These are phyloP conservation scores for Globisporangium acanthophoron DNA, from an alignment of 352 stramenopile species.

Conservation along the genomic window DNA sequence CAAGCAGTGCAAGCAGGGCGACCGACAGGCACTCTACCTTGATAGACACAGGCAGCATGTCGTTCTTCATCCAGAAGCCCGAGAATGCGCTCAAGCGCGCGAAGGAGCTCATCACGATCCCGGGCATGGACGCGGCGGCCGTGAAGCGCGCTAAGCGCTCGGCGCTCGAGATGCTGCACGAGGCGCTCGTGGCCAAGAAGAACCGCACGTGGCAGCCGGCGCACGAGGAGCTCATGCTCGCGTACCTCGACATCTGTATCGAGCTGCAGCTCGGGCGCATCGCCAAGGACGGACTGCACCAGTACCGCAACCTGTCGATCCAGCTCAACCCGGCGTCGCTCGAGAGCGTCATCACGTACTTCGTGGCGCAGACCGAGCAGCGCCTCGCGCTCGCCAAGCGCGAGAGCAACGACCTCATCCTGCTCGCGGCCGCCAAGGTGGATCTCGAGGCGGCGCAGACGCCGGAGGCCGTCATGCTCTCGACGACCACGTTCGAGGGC, in stretches of 20 bases:
- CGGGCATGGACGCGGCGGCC: conserved; percentile 61
- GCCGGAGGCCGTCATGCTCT: conserved; percentile 95
- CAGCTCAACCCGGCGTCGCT: conserved; percentile 93
- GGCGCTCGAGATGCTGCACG: conserved; percentile 88
- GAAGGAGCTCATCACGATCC: conserved; percentile 80
- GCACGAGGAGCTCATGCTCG: conserved; percentile 96
- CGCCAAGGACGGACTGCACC: conserved; percentile 97
- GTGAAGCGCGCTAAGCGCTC: conserved; percentile 77
- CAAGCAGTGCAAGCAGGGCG: no score
- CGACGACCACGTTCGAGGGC: conserved; percentile 94
- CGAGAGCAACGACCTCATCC: conserved; percentile 83
- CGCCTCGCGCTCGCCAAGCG: conserved; percentile 85
- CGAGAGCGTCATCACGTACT: conserved; percentile 92
- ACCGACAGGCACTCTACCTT: no score
- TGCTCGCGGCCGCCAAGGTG: conserved; percentile 78
- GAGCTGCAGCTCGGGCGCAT: conserved; percentile 91
- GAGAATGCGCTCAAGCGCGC: conserved; percentile 90
- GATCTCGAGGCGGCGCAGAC: conserved; percentile 91
- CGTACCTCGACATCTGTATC: conserved; percentile 96
- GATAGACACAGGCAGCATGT: conserved; percentile 34
- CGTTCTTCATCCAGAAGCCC: conserved; percentile 87
- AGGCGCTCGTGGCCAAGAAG: conserved; percentile 93
- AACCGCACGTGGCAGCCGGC: conserved; percentile 96
- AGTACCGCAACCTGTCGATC: conserved; percentile 96
- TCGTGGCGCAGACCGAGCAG: conserved; percentile 86